Evolutionary conservation across 176 grass and related monocot species (phyloP).

Genomic region (Thinopyrum elongatum): DNA sequence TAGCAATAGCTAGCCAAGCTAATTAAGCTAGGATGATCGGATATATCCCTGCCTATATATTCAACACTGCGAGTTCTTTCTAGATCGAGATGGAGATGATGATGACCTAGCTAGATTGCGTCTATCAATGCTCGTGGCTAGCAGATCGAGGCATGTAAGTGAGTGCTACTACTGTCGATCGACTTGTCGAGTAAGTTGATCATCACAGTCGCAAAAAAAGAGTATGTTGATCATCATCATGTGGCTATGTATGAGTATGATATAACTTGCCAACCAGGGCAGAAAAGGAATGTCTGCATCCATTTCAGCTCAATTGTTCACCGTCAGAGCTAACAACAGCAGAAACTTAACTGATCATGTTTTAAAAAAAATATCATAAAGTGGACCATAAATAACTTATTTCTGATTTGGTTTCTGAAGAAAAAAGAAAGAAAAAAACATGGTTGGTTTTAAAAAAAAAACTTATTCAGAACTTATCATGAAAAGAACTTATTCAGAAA

Average conservation of each 20-base stretch:
- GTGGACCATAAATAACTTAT: not conserved
- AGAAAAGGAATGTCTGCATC: not conserved
- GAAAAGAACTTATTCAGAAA: too few species aligned
- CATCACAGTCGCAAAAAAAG: not conserved
- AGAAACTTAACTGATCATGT: not conserved
- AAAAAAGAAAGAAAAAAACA: not conserved
- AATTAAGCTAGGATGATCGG: not conserved
- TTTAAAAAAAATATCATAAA: not conserved
- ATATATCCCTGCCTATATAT: not conserved
- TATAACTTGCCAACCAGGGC: not conserved
- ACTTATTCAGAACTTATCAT: not conserved
- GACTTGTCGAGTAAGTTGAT: not conserved
- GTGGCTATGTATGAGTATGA: not conserved
- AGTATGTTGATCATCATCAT: not conserved
- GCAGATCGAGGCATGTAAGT: not conserved
- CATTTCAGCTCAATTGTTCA: not conserved
- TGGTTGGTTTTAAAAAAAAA: too few species aligned
- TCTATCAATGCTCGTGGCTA: not conserved
- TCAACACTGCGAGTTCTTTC: not conserved
- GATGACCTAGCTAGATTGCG: not conserved
- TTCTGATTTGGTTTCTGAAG: not conserved
- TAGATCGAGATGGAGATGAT: not conserved
- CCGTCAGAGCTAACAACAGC: not conserved
- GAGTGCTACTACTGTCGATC: not conserved
- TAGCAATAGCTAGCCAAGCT: not conserved